Evolutionary conservation across 2,329 filamentous ascomycete genomes (phyloP).

Genomic region (Didymella arachidicola): DNA sequence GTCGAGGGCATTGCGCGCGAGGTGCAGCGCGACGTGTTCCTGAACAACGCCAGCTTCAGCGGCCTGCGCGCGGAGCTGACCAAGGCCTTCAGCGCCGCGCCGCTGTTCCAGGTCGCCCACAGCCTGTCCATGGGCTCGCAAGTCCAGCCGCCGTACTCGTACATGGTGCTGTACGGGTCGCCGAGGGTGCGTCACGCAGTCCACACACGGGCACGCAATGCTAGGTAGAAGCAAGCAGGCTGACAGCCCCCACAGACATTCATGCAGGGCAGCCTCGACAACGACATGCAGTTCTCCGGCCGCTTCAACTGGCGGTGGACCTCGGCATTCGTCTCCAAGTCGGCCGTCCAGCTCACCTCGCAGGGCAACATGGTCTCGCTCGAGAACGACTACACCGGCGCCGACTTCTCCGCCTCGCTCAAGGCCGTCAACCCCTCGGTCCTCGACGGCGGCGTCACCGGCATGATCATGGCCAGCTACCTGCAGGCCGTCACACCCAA

Average conservation of each 20-base stretch:
- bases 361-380: slow-evolving; percentile 91
- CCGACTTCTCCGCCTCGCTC: slow-evolving; percentile 90
- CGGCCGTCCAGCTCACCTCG: slow-evolving; percentile 83
- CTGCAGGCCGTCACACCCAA: slow-evolving; percentile 89
- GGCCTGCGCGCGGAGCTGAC: slow-evolving; percentile 95
- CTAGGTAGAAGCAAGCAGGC: background rate
- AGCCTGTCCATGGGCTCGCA: slow-evolving; percentile 93
- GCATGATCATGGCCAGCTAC: slow-evolving; percentile 95
- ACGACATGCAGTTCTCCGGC: slow-evolving; percentile 84
- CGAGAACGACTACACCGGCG: slow-evolving; percentile 93
- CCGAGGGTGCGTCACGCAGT: slow-evolving; percentile 72
- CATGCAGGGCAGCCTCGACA: slow-evolving; percentile 94
- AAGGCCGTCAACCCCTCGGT: slow-evolving; percentile 96
- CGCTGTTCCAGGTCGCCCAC: slow-evolving; percentile 96
- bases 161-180: slow-evolving; percentile 92
- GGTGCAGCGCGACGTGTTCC: slow-evolving; percentile 93
- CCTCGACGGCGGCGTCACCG: slow-evolving; percentile 89
- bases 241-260: slow-evolving; percentile 70
- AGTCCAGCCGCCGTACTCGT: slow-evolving; percentile 90
- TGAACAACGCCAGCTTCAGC: slow-evolving; percentile 96
- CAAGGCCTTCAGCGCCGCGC: slow-evolving; percentile 92
- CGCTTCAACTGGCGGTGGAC: slow-evolving; percentile 95
- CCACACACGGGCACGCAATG: background rate
- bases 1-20: slow-evolving; percentile 90
- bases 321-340: slow-evolving; percentile 81